These are phyloP conservation scores for Nevesoporus exiguus DNA, from an alignment of 768 basidiomycete species.

Conservation along the genomic window DNA sequence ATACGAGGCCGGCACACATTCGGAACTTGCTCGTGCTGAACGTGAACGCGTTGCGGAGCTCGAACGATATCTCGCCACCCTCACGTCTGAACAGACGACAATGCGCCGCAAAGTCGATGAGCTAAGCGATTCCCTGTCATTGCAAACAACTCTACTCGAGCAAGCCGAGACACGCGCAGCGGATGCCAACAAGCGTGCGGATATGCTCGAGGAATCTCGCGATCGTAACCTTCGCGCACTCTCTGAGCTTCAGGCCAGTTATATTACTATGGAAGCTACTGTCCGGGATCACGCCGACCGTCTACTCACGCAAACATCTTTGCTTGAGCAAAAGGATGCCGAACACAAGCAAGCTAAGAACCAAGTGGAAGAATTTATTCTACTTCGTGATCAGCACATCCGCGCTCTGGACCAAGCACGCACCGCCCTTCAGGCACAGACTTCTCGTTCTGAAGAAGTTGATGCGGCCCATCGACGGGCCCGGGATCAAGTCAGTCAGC, in stretches of 20 bases:
- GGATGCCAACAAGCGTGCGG: conserved; percentile 74
- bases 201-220: conserved; percentile 67
- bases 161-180: conserved; percentile 75
- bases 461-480: conserved; percentile 70
- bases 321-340: conserved; percentile 74
- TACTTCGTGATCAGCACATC: conserved; percentile 79
- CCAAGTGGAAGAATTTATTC: conserved; percentile 68
- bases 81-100: conserved; percentile 58
- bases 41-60: conserved; percentile 73
- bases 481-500: conserved; percentile 59
- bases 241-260: conserved; percentile 63
- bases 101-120: conserved; percentile 73
- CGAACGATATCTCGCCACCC: conserved; percentile 62
- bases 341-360: conserved; percentile 62
- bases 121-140: conserved; percentile 65
- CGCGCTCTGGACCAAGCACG: conserved; percentile 86
- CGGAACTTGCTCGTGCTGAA: conserved; percentile 69
- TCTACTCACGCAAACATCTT: conserved; percentile 67
- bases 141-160: conserved; percentile 74
- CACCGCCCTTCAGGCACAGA: conserved; percentile 69
- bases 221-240: conserved; percentile 61
- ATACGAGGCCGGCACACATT: conserved; percentile 64
- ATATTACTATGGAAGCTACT: conserved; percentile 55
- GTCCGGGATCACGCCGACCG: conserved; percentile 76
- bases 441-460: conserved; percentile 74